A percentile compares a stretch with the other conserved stretches of the same genome.
Conservation (phyloP, 495 filamentous ascomycete genomes). For the Penicillium parvum region DNA sequence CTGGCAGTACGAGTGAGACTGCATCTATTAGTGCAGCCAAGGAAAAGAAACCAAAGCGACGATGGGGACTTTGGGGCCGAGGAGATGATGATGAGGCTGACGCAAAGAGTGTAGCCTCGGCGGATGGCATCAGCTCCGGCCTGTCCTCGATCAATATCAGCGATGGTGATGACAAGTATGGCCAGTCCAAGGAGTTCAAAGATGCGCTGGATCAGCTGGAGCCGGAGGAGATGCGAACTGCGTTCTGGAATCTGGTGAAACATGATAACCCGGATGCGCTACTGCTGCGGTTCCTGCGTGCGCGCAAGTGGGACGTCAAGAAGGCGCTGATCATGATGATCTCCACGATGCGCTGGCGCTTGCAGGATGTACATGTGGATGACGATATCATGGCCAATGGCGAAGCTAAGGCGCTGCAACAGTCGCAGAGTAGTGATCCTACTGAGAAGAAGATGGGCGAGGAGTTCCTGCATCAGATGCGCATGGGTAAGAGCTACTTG, state of each 20-base stretch:
- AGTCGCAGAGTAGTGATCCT: slow-evolving; percentile 51
- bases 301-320: slow-evolving; percentile 94
- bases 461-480: slow-evolving; percentile 80
- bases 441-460: slow-evolving; percentile 61
- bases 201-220: slow-evolving; percentile 68
- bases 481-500: slow-evolving; percentile 92
- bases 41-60: slow-evolving; percentile 61
- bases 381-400: slow-evolving; percentile 79
- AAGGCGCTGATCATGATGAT: slow-evolving; percentile 92
- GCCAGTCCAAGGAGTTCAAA: slow-evolving; percentile 80
- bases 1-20: slow-evolving; percentile 10
- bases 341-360: slow-evolving; percentile 88
- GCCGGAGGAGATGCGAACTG: slow-evolving; percentile 72
- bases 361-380: slow-evolving; percentile 76
- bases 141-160: slow-evolving; percentile 32
- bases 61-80: slow-evolving; percentile 55
- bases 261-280: slow-evolving; percentile 89
- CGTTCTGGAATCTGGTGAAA: slow-evolving; percentile 96
- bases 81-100: slow-evolving; percentile 57
- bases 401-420: slow-evolving; percentile 60
- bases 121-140: slow-evolving; percentile 29
- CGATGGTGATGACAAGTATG: slow-evolving; percentile 86
- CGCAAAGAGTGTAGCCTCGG: slow-evolving; percentile 25
- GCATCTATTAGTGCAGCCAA: slow-evolving; percentile 20
- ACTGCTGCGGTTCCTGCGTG: slow-evolving; percentile 82